A percentile compares a stretch with the other conserved stretches of the same genome.
These are phyloP conservation scores for Arthrobotrys iridis DNA, from an alignment of 2,329 filamentous ascomycete species.

Conservation along the genomic window DNA sequence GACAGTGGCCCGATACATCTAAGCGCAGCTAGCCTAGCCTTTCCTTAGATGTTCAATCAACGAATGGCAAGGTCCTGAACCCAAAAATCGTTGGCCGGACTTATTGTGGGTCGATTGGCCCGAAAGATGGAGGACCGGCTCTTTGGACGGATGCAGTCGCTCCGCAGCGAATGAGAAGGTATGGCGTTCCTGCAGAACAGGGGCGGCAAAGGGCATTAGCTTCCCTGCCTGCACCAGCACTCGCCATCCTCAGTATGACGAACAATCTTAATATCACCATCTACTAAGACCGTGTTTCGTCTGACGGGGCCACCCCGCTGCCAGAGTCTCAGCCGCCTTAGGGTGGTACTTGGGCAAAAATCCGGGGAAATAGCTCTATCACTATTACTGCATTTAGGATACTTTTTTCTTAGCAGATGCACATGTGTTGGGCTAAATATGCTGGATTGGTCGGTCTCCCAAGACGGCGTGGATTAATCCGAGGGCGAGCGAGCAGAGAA, in stretches of 20 bases:
- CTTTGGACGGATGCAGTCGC: constrained; percentile 48
- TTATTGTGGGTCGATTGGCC: constrained; percentile 38
- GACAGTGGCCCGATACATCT: neutral
- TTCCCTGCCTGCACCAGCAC: constrained; percentile 24
- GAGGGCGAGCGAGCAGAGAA: constrained; percentile 7
- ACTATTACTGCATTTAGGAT: neutral
- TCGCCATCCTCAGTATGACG: constrained; percentile 20
- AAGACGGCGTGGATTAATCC: constrained; percentile 46
- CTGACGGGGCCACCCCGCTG: constrained; percentile 37
- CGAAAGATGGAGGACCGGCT: constrained; percentile 36
- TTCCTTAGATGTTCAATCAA: neutral
- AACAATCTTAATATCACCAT: constrained; percentile 37
- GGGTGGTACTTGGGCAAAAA: constrained; percentile 16
- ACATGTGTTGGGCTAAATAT: constrained; percentile 26
- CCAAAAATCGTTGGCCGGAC: constrained; percentile 7
- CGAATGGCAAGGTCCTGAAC: constrained; percentile 4
- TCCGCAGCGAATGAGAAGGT: constrained; percentile 43
- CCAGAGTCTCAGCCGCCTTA: constrained; percentile 25
- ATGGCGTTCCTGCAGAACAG: constrained; percentile 43
- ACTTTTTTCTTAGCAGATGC: neutral
- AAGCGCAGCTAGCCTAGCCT: constrained; percentile 22
- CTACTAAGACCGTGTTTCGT: constrained; percentile 18
- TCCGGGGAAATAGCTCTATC: constrained; percentile 46
- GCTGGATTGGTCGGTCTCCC: neutral
- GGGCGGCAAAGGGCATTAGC: constrained; percentile 12